Evolutionary conservation across 768 basidiomycete species (phyloP).

Genomic region (Neoboletus brunneissimus): DNA sequence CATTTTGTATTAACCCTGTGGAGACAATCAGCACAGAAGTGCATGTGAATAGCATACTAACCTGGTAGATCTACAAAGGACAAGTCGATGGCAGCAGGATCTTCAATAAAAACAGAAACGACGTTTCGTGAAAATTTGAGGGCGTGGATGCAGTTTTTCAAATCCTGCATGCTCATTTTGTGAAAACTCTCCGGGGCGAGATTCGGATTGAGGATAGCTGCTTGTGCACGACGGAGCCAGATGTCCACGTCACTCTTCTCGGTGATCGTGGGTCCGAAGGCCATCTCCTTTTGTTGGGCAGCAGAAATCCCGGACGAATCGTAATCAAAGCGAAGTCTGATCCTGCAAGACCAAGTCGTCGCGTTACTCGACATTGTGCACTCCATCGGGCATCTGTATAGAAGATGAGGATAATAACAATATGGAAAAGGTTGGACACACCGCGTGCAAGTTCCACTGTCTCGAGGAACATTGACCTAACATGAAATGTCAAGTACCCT

Average conservation of each 20-base stretch:
- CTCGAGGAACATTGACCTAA: constrained; percentile 60
- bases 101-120: constrained; percentile 44
- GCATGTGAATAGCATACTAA: constrained; percentile 14
- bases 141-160: constrained; percentile 21
- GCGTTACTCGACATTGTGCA: constrained; percentile 44
- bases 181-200: constrained; percentile 17
- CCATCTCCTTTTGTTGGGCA: constrained; percentile 1
- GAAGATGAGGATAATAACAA: not conserved
- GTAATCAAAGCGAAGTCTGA: constrained; percentile 40
- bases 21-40: constrained; percentile 5
- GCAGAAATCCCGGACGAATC: constrained; percentile 27
- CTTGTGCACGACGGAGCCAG: constrained; percentile 46
- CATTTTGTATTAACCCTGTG: constrained; percentile 60
- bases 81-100: constrained; percentile 45
- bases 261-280: constrained; percentile 33
- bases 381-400: constrained; percentile 50
- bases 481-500: not conserved
- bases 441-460: constrained; percentile 61
- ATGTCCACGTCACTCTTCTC: constrained; percentile 36
- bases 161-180: constrained; percentile 21
- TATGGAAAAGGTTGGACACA: constrained; percentile 9
- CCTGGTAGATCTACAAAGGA: constrained; percentile 57
- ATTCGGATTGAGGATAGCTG: constrained; percentile 40
- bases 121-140: constrained; percentile 49
- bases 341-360: constrained; percentile 42